Evolutionary conservation across 192 early-diverging fungal genomes (phyloP).

Genomic region (Umbelopsis ramanniana): DNA sequence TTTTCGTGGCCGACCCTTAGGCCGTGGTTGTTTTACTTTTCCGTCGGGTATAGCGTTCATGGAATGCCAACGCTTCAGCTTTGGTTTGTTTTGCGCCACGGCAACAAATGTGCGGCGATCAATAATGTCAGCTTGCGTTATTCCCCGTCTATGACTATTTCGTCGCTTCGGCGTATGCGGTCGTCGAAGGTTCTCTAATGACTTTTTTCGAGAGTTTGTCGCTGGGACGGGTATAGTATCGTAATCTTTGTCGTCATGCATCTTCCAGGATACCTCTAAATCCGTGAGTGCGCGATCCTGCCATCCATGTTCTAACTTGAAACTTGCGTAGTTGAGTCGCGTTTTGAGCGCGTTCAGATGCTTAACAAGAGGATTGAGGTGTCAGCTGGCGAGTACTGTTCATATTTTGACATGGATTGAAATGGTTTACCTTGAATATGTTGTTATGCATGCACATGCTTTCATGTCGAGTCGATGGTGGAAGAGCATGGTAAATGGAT

Average conservation of each 20-base stretch:
- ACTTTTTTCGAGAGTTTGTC: slow-evolving; percentile 24
- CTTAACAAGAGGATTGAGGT: not conserved
- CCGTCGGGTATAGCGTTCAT: slow-evolving; percentile 23
- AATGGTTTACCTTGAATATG: slow-evolving; percentile 11
- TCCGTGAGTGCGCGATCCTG: slow-evolving; percentile 33
- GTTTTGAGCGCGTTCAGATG: slow-evolving; percentile 29
- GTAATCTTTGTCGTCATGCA: not conserved
- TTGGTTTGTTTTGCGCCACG: slow-evolving; percentile 15
- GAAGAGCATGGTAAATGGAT: slow-evolving; percentile 3
- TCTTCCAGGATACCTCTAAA: slow-evolving; percentile 37
- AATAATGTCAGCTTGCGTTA: slow-evolving; percentile 40
- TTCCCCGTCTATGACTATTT: slow-evolving; percentile 24
- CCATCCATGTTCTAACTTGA: slow-evolving; percentile 42
- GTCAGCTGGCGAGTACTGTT: not conserved
- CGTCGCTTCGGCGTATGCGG: slow-evolving; percentile 2
- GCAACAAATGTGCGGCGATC: slow-evolving; percentile 34
- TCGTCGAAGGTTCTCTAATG: slow-evolving; percentile 16
- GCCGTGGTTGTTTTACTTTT: not conserved
- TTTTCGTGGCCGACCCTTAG: not conserved
- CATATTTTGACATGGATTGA: too few relatives aligned
- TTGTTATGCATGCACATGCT: slow-evolving; percentile 1
- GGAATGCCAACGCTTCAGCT: slow-evolving; percentile 27
- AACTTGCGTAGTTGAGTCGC: slow-evolving; percentile 34
- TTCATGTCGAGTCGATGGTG: slow-evolving; percentile 13
- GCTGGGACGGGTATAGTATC: slow-evolving; percentile 12